phyloP scores from a whole-genome alignment of 164 flowering plant species.

The Magnolia changhungtana region DNA sequence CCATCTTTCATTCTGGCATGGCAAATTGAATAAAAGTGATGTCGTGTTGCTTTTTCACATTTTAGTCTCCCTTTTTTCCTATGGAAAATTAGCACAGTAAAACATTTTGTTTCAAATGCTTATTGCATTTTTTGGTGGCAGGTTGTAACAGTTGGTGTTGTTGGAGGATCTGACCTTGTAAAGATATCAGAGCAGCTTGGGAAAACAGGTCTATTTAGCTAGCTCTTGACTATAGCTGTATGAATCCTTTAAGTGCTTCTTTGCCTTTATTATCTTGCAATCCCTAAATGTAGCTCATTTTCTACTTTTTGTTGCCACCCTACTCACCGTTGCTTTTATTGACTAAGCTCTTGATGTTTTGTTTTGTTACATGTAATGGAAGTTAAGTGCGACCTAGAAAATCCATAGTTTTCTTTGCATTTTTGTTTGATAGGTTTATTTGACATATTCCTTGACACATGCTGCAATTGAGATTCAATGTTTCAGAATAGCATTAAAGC shows the following conservation, averaged over 20 bases:
- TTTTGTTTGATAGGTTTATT: no score
- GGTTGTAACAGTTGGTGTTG: slow-evolving; percentile 91
- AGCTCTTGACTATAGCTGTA: background rate
- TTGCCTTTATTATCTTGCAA: background rate
- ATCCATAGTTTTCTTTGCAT: no score
- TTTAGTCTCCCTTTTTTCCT: background rate
- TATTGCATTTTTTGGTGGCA: slow-evolving; percentile 23
- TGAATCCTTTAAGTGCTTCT: background rate
- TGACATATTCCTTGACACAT: background rate
- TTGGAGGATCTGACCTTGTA: slow-evolving; percentile 92
- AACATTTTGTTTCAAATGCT: slow-evolving; percentile 3
- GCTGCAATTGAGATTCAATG: background rate
- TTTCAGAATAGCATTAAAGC: background rate
- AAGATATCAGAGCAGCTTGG: slow-evolving; percentile 98
- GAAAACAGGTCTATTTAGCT: slow-evolving; percentile 47
- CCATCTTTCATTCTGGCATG: background rate
- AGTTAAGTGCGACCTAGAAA: no score
- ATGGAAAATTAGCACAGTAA: background rate
- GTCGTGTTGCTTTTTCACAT: background rate
- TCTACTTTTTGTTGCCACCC: background rate
- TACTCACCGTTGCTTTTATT: no score
- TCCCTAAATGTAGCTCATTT: background rate
- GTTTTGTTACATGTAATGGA: no score
- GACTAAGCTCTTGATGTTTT: no score
- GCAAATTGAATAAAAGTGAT: background rate